Conservation (phyloP, 208 protist genomes). For the Trypanosoma boissoni region DNA sequence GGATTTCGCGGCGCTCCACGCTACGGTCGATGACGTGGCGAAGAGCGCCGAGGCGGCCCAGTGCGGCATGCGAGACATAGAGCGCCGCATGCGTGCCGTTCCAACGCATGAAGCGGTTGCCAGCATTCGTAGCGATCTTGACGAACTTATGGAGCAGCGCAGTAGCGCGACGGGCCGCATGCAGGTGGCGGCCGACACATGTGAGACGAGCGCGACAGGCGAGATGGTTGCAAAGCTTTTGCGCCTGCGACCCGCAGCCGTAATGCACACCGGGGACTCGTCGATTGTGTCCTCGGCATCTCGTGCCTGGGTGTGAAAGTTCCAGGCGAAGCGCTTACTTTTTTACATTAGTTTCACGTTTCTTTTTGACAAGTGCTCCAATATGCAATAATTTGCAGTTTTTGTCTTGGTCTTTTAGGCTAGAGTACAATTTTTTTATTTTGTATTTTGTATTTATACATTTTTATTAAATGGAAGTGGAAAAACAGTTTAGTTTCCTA, state of each 20-base stretch:
- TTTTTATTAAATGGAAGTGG: no score
- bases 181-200: no score
- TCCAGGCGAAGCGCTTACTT: neutral
- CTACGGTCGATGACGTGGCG: slow-evolving; percentile 1
- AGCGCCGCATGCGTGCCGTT: slow-evolving; percentile 12
- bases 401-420: no score
- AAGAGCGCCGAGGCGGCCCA: slow-evolving; percentile 19
- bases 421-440: no score
- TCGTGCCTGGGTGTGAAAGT: neutral
- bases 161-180: no score
- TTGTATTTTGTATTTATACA: no score
- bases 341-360: no score
- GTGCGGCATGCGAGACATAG: slow-evolving; percentile 1
- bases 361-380: no score
- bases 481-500: no score
- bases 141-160: neutral
- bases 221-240: slow-evolving; percentile 21
- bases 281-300: neutral
- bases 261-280: neutral
- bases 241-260: slow-evolving; percentile 2
- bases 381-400: no score
- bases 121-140: neutral
- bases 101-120: neutral
- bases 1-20: slow-evolving; percentile 8
- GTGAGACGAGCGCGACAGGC: no score